A percentile compares a stretch with the other conserved stretches of the same genome.
These are phyloP conservation scores for Xylaria longipes DNA, from an alignment of 495 filamentous ascomycete species.

Conservation along the genomic window DNA sequence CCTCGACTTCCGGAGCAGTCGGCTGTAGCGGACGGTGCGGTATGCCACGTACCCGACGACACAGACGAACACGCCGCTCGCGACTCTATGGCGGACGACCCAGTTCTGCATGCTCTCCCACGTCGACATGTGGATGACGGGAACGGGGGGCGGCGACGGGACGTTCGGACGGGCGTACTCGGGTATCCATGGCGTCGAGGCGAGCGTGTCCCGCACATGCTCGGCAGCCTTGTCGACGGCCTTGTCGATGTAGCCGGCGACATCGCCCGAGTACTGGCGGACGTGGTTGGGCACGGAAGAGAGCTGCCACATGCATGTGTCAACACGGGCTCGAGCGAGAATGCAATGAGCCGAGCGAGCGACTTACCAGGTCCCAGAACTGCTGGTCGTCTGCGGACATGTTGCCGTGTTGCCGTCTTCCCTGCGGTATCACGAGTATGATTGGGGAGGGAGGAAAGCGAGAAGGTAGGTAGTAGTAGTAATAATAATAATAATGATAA, in stretches of 20 bases:
- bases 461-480: background rate
- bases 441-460: background rate
- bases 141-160: constrained; percentile 51
- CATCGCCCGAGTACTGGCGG: constrained; percentile 64
- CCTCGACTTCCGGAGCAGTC: constrained; percentile 66
- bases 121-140: constrained; percentile 44
- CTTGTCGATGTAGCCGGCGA: constrained; percentile 78
- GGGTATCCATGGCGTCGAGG: constrained; percentile 72
- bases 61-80: constrained; percentile 70
- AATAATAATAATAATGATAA: too few relatives aligned
- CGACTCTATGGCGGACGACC: constrained; percentile 70
- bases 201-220: constrained; percentile 65
- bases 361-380: constrained; percentile 65
- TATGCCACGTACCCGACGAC: constrained; percentile 73
- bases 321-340: background rate
- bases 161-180: constrained; percentile 67
- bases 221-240: constrained; percentile 74
- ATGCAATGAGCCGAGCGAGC: background rate
- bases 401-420: constrained; percentile 34
- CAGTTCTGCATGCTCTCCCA: constrained; percentile 59
- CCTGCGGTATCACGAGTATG: background rate
- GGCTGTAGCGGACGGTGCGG: constrained; percentile 67
- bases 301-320: constrained; percentile 56
- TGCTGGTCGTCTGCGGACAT: constrained; percentile 70
- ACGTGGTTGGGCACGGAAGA: constrained; percentile 75